Evolutionary conservation across 257 asterid genomes (phyloP).

Genomic region (Ajuga chamaepitys): DNA sequence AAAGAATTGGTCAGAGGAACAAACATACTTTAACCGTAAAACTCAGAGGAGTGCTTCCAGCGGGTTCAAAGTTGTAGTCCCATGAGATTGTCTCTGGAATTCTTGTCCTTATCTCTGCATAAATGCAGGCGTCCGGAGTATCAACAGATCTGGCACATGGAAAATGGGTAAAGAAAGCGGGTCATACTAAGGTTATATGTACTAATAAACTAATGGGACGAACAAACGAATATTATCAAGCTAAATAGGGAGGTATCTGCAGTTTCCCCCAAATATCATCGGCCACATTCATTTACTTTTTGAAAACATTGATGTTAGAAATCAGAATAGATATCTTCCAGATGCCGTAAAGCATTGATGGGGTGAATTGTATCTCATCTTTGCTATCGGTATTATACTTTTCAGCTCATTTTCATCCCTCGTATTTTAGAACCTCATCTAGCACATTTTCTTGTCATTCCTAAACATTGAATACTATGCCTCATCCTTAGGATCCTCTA

Average conservation of each 20-base stretch:
- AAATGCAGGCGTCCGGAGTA: conserved; percentile 68
- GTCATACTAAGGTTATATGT: neutral
- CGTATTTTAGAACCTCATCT: neutral
- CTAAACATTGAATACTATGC: neutral
- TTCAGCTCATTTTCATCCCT: neutral
- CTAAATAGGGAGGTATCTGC: neutral
- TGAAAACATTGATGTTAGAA: neutral
- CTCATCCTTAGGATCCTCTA: neutral
- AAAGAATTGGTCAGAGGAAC: conserved; percentile 1
- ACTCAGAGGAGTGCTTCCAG: conserved; percentile 81
- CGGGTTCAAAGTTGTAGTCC: conserved; percentile 96
- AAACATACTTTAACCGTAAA: conserved; percentile 79
- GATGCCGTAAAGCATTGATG: neutral
- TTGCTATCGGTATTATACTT: neutral
- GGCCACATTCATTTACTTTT: neutral
- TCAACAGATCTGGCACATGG: conserved; percentile 63
- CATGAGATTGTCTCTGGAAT: conserved; percentile 93
- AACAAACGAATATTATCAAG: neutral
- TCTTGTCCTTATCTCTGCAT: conserved; percentile 89
- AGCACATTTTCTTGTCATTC: neutral
- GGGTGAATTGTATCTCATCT: neutral
- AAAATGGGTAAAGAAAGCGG: conserved; percentile 1
- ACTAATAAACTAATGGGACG: conserved; percentile 1
- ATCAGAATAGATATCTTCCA: conserved; percentile 5
- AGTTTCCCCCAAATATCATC: conserved; percentile 4